Conservation (phyloP, 2,329 filamentous ascomycete genomes). For the Macrophomina phaseolina region DNA sequence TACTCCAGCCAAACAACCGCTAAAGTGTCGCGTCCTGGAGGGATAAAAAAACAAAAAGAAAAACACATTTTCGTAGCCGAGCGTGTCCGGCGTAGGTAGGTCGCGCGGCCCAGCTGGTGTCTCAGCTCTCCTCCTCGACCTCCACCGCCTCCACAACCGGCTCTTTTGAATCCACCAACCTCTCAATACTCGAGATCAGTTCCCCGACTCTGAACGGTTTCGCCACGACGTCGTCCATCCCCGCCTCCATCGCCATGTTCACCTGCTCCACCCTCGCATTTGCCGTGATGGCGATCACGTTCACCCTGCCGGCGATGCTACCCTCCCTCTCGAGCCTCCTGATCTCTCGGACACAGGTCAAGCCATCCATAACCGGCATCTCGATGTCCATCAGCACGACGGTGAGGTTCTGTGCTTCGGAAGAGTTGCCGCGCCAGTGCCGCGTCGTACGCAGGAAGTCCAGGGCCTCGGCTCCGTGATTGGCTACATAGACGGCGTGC, state of each 20-base stretch:
- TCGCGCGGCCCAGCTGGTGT: no score
- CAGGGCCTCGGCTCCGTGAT: constrained; percentile 46
- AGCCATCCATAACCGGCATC: constrained; percentile 48
- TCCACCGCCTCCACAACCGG: not conserved
- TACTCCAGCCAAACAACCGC: no score
- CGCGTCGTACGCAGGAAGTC: constrained; percentile 39
- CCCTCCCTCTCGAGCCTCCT: constrained; percentile 39
- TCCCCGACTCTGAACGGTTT: constrained; percentile 68
- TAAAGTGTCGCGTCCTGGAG: no score
- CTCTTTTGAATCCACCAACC: constrained; percentile 13
- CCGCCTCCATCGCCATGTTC: constrained; percentile 40
- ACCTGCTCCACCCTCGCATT: constrained; percentile 46
- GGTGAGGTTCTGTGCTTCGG: constrained; percentile 32
- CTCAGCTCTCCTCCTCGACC: not conserved
- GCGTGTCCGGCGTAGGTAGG: no score
- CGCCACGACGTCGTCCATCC: constrained; percentile 71
- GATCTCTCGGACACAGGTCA: constrained; percentile 42
- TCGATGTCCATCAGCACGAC: constrained; percentile 46
- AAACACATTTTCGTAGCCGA: not conserved
- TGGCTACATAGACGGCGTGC: constrained; percentile 45
- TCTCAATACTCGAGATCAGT: constrained; percentile 33
- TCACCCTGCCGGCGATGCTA: constrained; percentile 33
- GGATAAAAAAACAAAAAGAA: no score
- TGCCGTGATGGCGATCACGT: constrained; percentile 45
- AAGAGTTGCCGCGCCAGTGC: constrained; percentile 19